Evolutionary conservation across 1,284 basidiomycete species (phyloP), one percentile per base, ranked within the genome.

Genomic region (Pterulicium gracile): DNA sequence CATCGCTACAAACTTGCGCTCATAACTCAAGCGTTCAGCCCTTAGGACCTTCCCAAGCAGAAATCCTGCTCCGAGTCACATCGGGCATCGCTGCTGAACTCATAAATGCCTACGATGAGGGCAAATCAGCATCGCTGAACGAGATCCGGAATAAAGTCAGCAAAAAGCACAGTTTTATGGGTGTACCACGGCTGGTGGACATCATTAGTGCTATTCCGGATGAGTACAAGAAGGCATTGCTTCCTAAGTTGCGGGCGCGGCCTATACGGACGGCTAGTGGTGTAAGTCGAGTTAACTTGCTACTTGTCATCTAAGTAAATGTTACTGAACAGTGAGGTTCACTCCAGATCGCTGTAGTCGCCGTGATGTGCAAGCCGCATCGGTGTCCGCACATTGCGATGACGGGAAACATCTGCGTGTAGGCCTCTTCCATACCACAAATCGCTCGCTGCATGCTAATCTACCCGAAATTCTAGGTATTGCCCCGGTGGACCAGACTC

Each of bases 401-500:
- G 87, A 99, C 96, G 0, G 96, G 96, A n/a, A 98, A 98, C 60
- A 98, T 99, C 45, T 98, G 96, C 67, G 95, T 98, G 81, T 92
- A 58, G 54, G 81, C 4, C 39, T 35, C 50, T 18, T 43, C 42
- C 50, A 13, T 24, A 7, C 21, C 15, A 23, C 27, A 14, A 4
- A 43, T 17, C 46, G 15, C 12, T 40, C 44, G 39, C 49, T 24
- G 46, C 20, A 50, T 41, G 12, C 50, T 2, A 46, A 22, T 41
- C 47, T 41, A 17, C 50, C 24, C 12, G 10, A 32, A 13, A 7
- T 18, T 24, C 19, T 50, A 92, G 89, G n/a, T 98, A 99, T 64
- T 99, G 96, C 60, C 96, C 96, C 12, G 96, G 96, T 47, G 96
- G 96, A 5, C 96, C 96, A 3, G 96, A 99, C 64, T 98, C 95